Conservation (phyloP, 1,139 yeast species). For the Sugiyamaella sp. region DNA sequence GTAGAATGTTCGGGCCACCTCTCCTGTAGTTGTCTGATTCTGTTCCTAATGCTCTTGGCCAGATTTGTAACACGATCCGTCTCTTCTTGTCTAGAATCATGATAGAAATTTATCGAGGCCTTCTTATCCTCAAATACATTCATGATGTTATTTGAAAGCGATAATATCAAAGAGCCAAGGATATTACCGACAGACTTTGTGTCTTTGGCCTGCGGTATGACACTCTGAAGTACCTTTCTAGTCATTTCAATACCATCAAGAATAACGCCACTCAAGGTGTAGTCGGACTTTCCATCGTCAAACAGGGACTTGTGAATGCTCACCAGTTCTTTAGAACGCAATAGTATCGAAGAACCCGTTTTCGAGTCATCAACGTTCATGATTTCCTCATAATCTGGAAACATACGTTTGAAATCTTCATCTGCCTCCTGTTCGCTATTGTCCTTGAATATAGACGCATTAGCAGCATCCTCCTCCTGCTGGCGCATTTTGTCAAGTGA, state of each 20-base stretch:
- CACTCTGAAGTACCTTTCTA: conserved; percentile 2
- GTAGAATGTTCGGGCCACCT: conserved; percentile 98
- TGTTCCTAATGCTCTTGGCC: conserved; percentile 52
- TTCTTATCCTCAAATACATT: conserved; percentile 21
- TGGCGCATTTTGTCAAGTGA: conserved; percentile 65
- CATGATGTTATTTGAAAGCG: conserved; percentile 1
- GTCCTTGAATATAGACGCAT: conserved; percentile 58
- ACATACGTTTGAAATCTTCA: conserved; percentile 69
- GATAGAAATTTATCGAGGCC: conserved; percentile 62
- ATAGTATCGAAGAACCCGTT: background rate
- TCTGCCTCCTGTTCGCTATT: conserved; percentile 63
- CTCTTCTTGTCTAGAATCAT: conserved; percentile 64
- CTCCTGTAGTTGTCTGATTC: conserved; percentile 53
- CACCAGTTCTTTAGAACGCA: conserved; percentile 7
- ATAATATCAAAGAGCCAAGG: conserved; percentile 7
- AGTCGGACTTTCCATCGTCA: background rate
- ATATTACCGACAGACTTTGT: conserved; percentile 1
- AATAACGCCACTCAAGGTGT: conserved; percentile 12
- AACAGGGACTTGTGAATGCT: conserved; percentile 11
- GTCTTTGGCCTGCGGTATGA: background rate
- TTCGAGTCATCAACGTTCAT: conserved; percentile 15
- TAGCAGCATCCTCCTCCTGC: conserved; percentile 63
- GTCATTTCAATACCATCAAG: conserved; percentile 17
- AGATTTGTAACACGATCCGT: conserved; percentile 60
- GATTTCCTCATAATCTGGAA: conserved; percentile 83